A percentile compares a stretch with the other conserved stretches of the same genome.
Conservation (phyloP, 805 yeast species). For the Myxozyma monticola region DNA sequence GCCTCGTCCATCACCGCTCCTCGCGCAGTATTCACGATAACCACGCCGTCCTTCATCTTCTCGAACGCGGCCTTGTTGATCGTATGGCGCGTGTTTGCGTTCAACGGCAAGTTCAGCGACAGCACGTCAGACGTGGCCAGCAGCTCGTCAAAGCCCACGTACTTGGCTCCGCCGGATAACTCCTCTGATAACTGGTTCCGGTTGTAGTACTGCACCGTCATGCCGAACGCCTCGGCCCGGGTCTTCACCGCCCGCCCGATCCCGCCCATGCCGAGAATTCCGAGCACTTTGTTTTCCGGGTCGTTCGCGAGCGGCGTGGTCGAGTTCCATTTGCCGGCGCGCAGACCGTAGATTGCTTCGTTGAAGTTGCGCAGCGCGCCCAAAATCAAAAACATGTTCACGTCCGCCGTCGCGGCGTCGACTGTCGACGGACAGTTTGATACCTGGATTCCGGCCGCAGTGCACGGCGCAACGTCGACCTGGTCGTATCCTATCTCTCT, state of each 20-base stretch:
- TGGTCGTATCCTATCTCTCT: conserved; percentile 54
- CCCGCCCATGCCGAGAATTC: conserved; percentile 86
- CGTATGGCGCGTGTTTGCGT: conserved; percentile 66
- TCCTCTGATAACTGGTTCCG: conserved; percentile 59
- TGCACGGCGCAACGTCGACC: conserved; percentile 56
- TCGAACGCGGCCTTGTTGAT: conserved; percentile 59
- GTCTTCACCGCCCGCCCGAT: conserved; percentile 80
- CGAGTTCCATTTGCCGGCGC: conserved; percentile 60
- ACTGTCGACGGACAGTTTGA: conserved; percentile 66
- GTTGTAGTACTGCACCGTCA: conserved; percentile 73
- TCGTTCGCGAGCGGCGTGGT: conserved; percentile 69
- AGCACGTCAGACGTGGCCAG: conserved; percentile 64
- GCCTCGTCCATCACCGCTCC: conserved; percentile 74
- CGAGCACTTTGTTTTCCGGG: conserved; percentile 73
- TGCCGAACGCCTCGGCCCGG: conserved; percentile 75
- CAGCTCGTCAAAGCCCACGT: conserved; percentile 70
- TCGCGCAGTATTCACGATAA: conserved; percentile 81
- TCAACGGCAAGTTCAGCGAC: conserved; percentile 76
- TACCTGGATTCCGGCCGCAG: conserved; percentile 57
- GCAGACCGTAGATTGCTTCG: conserved; percentile 53
- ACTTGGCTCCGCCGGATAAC: conserved; percentile 67
- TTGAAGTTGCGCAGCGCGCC: conserved; percentile 70
- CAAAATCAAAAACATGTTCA: conserved; percentile 62
- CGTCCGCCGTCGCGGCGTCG: conserved; percentile 69
- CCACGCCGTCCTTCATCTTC: conserved; percentile 77